Evolutionary conservation across 148 eudicot species (phyloP), one percentile per base, ranked within the genome.

Genomic region (Talinum fruticosum): DNA sequence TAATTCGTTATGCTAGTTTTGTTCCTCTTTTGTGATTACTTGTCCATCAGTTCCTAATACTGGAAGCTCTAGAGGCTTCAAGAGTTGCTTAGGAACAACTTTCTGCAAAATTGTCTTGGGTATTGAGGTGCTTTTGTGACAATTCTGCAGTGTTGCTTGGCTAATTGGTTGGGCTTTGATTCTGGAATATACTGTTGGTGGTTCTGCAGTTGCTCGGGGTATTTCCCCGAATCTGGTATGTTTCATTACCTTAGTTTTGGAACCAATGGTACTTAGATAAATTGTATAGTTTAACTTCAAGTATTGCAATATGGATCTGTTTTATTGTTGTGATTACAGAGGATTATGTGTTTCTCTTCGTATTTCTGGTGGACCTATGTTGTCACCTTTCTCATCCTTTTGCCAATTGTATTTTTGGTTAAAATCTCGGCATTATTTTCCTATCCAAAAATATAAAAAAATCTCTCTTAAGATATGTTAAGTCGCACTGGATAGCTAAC

Each of bases 121-220:
- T 30, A 36, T 80, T 38, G 47, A 53, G 18, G 32, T 32, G 29
- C 68, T 72, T 62, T 79, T 66, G 54, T 51, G n/a, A 57, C 47
- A 14, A 74, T 44, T 68, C 33, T 79, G 14, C 85, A 88, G 93
- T 68, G 83, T 85, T 78, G 91, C 91, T 75, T 90, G 91, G 91
- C 74, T 90, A 72, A 83, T 88, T 75, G 91, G 91, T 62, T 88
- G 93, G 91, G 88, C 86, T 73, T 68, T 90, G 78, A 86, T 90
- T 80, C 80, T 90, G 83, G 90, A 88, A 82, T 90, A 88, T 69
- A 88, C 93, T 13, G 82, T 90, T 79, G 91, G 93, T 69, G 88
- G 93, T 29, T 79, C 93, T 33, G 86, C 91, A 47, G 88, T 90
- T 79, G 91, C 91, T 28, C 93, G 90, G 73, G 91, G 93, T 75